Evolutionary conservation across 768 basidiomycete species (phyloP), one percentile per base, ranked within the genome.

Genomic region (Russula lepida): DNA sequence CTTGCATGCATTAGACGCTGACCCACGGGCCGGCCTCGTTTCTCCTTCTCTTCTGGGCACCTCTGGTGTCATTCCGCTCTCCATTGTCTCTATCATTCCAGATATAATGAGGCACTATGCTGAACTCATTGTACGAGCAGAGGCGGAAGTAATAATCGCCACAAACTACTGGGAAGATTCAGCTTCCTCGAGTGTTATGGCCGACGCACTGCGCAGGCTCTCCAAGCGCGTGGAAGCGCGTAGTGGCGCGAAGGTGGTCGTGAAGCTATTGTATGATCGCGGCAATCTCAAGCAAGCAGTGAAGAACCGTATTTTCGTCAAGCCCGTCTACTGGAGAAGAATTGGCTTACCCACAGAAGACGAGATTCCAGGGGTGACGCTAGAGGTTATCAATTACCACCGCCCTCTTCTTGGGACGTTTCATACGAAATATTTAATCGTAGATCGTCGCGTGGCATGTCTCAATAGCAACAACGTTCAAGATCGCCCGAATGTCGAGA

Each of bases 81-180:
- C 79, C 7, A 78, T 87, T 66, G 75, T 86, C 66, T 85, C 84
- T 19, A 72, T 83, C 46, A 84, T 87, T 48, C 84, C 87, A 0
- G 87, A 88, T 66, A 88, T 88, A 65, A 85, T 87, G 78, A 77
- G 79, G 55, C 86, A 88, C 67, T 84, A 86, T 72, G 76, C 79
- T 21, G 80, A 83, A 51, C 75, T 81, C 51, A 85, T 88, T 55
- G 77, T 83, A 25, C 73, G 76, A 32, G 85, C 86, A 9, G 73
- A 85, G 66, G 74, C 79, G 41, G 86, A 88, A 72, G 78, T 88
- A 17, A 76, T 88, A 64, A 73, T 88, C 15, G 84, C 84, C 2
- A 88, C 86, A 5, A 88, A 86, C 70, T 83, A 82, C 64, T 79
- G 78, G 76, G 75, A 84, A 68, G 71, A 77, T 49, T 78, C 81